These are phyloP conservation scores for Trichoderma koningiopsis DNA, from an alignment of 2,329 filamentous ascomycete species.

Conservation along the genomic window DNA sequence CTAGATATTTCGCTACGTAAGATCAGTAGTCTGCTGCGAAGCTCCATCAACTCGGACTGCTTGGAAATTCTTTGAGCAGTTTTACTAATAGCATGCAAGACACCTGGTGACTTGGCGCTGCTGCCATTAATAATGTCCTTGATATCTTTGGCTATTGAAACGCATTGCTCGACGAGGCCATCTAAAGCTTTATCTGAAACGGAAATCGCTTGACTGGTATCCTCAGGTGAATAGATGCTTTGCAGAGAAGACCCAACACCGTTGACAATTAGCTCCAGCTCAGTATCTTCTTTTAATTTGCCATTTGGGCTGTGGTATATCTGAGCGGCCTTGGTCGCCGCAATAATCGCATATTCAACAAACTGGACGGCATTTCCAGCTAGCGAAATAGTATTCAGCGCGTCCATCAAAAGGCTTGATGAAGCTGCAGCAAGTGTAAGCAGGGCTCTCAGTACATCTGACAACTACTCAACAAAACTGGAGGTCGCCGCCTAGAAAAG, in stretches of 20 bases:
- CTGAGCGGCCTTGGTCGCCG: not conserved
- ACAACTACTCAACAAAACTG: not conserved
- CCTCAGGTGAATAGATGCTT: not conserved
- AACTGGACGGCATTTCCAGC: constrained; percentile 14
- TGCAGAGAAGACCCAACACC: not conserved
- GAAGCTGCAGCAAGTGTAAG: not conserved
- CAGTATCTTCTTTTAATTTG: not conserved
- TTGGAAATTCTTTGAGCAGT: not conserved
- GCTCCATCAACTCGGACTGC: not conserved
- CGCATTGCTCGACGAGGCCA: not conserved
- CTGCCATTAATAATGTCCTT: not conserved
- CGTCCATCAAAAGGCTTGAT: not conserved
- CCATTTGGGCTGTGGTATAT: not conserved
- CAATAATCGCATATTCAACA: constrained; percentile 5
- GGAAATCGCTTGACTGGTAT: not conserved
- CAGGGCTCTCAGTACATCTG: not conserved
- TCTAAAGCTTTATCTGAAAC: not conserved
- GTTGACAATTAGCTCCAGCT: not conserved
- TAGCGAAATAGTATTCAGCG: not conserved
- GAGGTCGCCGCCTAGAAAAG: not conserved
- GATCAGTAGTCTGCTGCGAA: not conserved
- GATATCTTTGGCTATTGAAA: not conserved
- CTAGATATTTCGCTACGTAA: not conserved
- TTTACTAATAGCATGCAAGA: not conserved
- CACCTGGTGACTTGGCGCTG: not conserved